Evolutionary conservation across 2,329 filamentous ascomycete genomes (phyloP).

Genomic region (Mycosphaerella arachidis): DNA sequence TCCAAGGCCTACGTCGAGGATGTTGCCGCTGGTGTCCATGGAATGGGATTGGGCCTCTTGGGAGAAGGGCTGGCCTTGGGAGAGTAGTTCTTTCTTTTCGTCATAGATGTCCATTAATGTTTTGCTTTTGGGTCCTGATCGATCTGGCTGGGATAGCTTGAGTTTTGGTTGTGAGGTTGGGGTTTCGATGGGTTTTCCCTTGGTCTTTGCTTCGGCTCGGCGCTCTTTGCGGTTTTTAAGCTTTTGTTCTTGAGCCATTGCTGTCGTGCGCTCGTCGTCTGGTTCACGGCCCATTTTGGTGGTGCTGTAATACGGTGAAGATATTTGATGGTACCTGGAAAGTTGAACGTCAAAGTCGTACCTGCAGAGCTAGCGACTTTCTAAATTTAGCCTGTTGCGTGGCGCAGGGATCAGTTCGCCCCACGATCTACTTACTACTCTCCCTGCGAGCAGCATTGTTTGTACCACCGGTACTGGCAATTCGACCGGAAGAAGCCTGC

Average conservation of each 20-base stretch:
- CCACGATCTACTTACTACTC: neutral
- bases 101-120: constrained; percentile 72
- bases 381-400: neutral
- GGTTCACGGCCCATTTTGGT: neutral
- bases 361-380: neutral
- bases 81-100: constrained; percentile 49
- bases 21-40: constrained; percentile 33
- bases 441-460: neutral
- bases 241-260: constrained; percentile 4
- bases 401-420: neutral
- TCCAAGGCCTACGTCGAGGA: constrained; percentile 33
- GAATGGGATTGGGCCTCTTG: constrained; percentile 31
- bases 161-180: constrained; percentile 49
- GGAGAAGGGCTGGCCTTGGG: constrained; percentile 49
- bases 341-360: neutral
- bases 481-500: neutral
- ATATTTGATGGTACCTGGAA: neutral
- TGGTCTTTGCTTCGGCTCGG: constrained; percentile 36
- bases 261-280: neutral
- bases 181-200: constrained; percentile 33
- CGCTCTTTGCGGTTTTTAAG: constrained; percentile 44
- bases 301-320: neutral
- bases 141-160: constrained; percentile 65
- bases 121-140: constrained; percentile 56
- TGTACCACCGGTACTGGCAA: neutral